Base-by-base conservation (phyloP, 805 yeast genomes). In the Yarrowia keelungensis region DNA sequence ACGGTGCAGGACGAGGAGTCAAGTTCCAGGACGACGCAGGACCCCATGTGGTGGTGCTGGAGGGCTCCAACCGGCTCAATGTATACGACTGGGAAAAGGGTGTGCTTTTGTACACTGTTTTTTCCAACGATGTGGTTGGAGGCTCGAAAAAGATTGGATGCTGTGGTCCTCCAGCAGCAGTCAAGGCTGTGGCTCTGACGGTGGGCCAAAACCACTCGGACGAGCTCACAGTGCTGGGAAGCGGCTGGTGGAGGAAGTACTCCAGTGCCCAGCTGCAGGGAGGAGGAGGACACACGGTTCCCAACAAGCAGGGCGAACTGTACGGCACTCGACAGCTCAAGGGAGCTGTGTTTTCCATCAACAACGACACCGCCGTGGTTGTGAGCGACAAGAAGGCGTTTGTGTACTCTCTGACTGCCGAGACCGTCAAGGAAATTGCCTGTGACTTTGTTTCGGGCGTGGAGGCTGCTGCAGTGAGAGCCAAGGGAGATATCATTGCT, bases 181-280 rank as follows among this genome's bases (percentile, higher is more conserved):
- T 39, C 50, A 36, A 19, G 43, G 59, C 41, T 12, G 66, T 46
- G 38, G 69, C 51, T 50, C 73, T 74, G 9, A 61, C 59, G 7
- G 77, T 75, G 58, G 73, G 78, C 0, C 61, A 74, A 2, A 45
- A 75, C 4, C 49, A 69, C 35, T 71, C 76, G 26, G 76, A 73
- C 1, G 73, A 73, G 46, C 38, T 79, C 0, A 67, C 76, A 1
- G 79, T 78, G 9, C 68, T 77, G 19, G 81, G 80, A 9, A 72
- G 74, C 19, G 81, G 81, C 4, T 76, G 79, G 79, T 74, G 76
- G 75, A 77, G 78, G 65, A 70, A 72, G 22, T 79, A 76, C 69
- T 71, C 73, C 22, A 69, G 74, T 5, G 70, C 70, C 1, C 46
- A 70, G 0, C 69, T 79, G 3, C 58, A 62, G 26, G 80, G 79